phyloP scores from a whole-genome alignment of 2,329 filamentous ascomycete genomes.

The Diplodia sapinea region DNA sequence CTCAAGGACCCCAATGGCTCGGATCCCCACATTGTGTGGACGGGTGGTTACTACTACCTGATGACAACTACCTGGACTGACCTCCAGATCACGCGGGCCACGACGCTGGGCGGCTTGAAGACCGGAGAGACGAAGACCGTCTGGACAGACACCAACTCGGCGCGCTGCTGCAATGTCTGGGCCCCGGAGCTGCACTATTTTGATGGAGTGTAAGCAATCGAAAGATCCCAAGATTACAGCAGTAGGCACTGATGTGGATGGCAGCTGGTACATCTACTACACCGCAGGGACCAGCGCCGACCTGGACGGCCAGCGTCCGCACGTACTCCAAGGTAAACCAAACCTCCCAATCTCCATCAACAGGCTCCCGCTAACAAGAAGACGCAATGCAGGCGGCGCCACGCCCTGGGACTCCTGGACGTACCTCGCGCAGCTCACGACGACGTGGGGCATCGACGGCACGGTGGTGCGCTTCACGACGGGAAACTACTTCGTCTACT shows the following conservation, averaged over 20 bases:
- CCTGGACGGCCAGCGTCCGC: slow-evolving; percentile 57
- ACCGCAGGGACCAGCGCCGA: slow-evolving; percentile 56
- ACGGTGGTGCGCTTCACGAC: slow-evolving; percentile 57
- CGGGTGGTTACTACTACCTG: slow-evolving; percentile 63
- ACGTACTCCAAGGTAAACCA: slow-evolving; percentile 59
- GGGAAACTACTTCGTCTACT: slow-evolving; percentile 62
- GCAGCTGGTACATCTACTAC: slow-evolving; percentile 63
- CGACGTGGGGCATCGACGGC: slow-evolving; percentile 61
- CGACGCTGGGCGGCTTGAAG: slow-evolving; percentile 62
- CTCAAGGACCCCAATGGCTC: slow-evolving; percentile 58
- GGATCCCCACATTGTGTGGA: slow-evolving; percentile 61
- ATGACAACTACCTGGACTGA: slow-evolving; percentile 63
- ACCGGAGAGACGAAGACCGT: slow-evolving; percentile 58
- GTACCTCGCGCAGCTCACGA: slow-evolving; percentile 56
- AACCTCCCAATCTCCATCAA: not conserved
- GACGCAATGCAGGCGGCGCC: slow-evolving; percentile 51
- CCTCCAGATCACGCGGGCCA: slow-evolving; percentile 61
- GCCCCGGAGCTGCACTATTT: slow-evolving; percentile 41
- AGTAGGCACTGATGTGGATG: slow-evolving; percentile 51
- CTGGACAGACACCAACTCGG: slow-evolving; percentile 55
- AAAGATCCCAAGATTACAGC: not conserved
- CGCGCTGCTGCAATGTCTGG: slow-evolving; percentile 63
- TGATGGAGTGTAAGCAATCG: slow-evolving; percentile 27
- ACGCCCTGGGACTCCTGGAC: slow-evolving; percentile 59
- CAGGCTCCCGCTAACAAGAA: not conserved